Evolutionary conservation across 2,329 filamentous ascomycete genomes (phyloP).

Genomic region (Venturia carpophila): DNA sequence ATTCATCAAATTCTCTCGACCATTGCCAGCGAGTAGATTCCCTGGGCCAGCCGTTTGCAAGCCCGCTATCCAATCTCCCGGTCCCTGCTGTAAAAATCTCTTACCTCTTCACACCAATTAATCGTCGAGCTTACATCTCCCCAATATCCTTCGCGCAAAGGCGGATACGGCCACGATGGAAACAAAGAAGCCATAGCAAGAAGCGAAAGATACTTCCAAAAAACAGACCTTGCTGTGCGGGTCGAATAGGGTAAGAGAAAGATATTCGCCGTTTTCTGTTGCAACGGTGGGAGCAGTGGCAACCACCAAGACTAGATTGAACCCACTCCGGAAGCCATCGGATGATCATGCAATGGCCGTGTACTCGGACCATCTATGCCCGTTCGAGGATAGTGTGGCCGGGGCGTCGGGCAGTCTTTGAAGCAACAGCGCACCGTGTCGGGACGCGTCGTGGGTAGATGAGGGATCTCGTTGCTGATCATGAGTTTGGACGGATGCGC

Average conservation of each 20-base stretch:
- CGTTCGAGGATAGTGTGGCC: not conserved
- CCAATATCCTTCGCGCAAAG: slow-evolving; percentile 54
- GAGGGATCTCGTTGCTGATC: not conserved
- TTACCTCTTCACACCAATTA: slow-evolving; percentile 74
- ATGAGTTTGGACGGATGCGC: not conserved
- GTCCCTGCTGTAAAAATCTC: slow-evolving; percentile 12
- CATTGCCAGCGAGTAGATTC: too few species aligned
- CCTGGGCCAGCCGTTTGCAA: not conserved
- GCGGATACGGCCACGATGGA: slow-evolving; percentile 41
- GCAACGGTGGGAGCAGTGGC: not conserved
- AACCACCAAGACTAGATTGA: not conserved
- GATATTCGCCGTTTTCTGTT: not conserved
- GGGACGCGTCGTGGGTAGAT: not conserved
- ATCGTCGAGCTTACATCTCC: slow-evolving; percentile 61
- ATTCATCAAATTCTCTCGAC: too few species aligned
- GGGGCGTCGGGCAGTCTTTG: not conserved
- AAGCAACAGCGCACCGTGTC: not conserved
- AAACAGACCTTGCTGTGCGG: too few species aligned
- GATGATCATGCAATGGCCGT: not conserved
- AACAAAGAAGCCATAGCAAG: slow-evolving; percentile 2
- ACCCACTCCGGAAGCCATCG: not conserved
- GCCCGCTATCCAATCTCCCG: not conserved
- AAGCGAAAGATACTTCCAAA: not conserved
- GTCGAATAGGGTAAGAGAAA: too few species aligned
- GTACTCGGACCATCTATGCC: not conserved